Evolutionary conservation across 2,329 filamentous ascomycete species (phyloP).

Genomic region (Botrytis aclada): DNA sequence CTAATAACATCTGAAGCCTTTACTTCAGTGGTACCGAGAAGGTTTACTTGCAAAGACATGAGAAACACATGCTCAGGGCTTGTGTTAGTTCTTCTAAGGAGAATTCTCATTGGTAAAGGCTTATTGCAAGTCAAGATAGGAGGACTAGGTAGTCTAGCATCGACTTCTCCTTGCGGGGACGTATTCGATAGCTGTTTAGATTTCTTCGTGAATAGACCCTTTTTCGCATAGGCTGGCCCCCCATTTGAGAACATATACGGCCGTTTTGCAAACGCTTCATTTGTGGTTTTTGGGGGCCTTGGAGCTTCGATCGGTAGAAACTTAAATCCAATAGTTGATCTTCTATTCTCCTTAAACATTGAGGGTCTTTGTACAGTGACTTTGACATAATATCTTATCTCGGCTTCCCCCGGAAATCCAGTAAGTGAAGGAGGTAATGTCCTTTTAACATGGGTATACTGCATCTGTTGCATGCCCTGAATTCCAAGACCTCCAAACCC

Average conservation of each 20-base stretch:
- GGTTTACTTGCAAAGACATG: slow-evolving; percentile 73
- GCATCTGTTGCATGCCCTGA: slow-evolving; percentile 60
- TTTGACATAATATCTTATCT: slow-evolving; percentile 93
- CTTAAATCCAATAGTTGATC: slow-evolving; percentile 67
- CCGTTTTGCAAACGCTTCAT: slow-evolving; percentile 82
- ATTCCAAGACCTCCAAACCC: slow-evolving; percentile 58
- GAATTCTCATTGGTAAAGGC: slow-evolving; percentile 73
- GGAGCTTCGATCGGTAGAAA: slow-evolving; percentile 93
- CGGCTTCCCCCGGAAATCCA: slow-evolving; percentile 82
- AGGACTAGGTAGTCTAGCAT: slow-evolving; percentile 79
- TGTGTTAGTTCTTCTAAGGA: slow-evolving; percentile 72
- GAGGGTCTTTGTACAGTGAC: slow-evolving; percentile 88
- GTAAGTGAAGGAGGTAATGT: slow-evolving; percentile 86
- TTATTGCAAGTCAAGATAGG: slow-evolving; percentile 87
- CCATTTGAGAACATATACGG: slow-evolving; percentile 55
- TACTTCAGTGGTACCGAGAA: slow-evolving; percentile 77
- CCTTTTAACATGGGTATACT: slow-evolving; percentile 70
- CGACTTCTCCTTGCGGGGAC: slow-evolving; percentile 70
- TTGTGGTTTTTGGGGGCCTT: slow-evolving; percentile 60
- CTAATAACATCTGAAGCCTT: slow-evolving; percentile 72
- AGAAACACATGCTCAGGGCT: slow-evolving; percentile 70
- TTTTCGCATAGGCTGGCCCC: slow-evolving; percentile 36
- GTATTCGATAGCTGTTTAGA: slow-evolving; percentile 39
- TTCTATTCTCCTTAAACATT: slow-evolving; percentile 86
- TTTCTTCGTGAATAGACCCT: slow-evolving; percentile 35